A percentile compares a stretch with the other conserved stretches of the same genome.
phyloP scores from a whole-genome alignment of 257 asterid genomes.

The Plantago elongata region DNA sequence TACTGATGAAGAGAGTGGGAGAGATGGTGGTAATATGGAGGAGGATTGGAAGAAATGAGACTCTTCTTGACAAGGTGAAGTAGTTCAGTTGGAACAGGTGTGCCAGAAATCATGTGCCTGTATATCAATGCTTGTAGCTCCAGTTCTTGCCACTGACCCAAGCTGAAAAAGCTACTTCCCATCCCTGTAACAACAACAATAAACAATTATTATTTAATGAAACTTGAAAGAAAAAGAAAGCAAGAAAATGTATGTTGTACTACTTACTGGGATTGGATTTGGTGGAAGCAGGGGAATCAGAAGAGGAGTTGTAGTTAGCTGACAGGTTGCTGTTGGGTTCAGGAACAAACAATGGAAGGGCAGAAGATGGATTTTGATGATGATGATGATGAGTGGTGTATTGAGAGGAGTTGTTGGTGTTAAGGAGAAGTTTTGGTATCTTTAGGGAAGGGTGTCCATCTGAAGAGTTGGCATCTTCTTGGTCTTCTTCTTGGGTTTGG shows the following conservation, averaged over 20 bases:
- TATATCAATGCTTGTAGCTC: conserved; percentile 81
- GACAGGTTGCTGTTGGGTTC: conserved; percentile 52
- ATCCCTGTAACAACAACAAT: conserved; percentile 31
- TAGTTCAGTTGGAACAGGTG: conserved; percentile 66
- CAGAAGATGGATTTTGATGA: not conserved
- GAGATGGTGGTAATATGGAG: conserved; percentile 36
- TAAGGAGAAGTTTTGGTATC: conserved; percentile 45
- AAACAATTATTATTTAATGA: not conserved
- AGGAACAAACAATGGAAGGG: conserved; percentile 69
- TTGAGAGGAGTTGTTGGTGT: conserved; percentile 22
- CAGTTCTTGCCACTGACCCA: conserved; percentile 90
- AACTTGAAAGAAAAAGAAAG: not conserved
- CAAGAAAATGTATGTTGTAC: conserved; percentile 9
- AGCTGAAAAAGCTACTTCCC: conserved; percentile 65
- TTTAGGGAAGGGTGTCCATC: conserved; percentile 31
- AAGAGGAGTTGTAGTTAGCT: conserved; percentile 30
- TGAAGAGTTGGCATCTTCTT: no score
- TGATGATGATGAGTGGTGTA: not conserved
- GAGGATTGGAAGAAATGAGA: conserved; percentile 36
- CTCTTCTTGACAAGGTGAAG: conserved; percentile 78
- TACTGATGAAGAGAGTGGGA: conserved; percentile 33
- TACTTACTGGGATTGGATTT: conserved; percentile 50
- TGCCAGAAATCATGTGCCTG: conserved; percentile 77
- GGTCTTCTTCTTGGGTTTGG: conserved; percentile 28
- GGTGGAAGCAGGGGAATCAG: conserved; percentile 46